phyloP scores from a whole-genome alignment of 768 basidiomycete species.

The Psilocybe azurescens region DNA sequence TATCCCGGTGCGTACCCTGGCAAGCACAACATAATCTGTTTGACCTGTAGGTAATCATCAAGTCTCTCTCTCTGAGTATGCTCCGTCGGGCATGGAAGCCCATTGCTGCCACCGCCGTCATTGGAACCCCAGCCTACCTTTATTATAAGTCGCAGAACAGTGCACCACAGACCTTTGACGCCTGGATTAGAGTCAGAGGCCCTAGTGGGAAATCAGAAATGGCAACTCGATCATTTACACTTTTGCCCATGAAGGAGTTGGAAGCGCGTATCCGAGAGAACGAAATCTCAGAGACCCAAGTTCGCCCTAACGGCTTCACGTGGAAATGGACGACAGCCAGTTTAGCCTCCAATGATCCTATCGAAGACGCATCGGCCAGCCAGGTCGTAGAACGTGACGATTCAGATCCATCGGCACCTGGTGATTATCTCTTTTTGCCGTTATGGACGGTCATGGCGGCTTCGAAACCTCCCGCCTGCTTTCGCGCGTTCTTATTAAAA shows the following conservation, averaged over 20 bases:
- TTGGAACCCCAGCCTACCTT: constrained; percentile 64
- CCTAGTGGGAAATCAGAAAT: constrained; percentile 66
- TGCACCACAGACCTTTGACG: constrained; percentile 59
- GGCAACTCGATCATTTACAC: constrained; percentile 54
- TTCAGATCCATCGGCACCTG: constrained; percentile 61
- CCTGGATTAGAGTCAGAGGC: constrained; percentile 57
- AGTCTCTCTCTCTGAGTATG: constrained; percentile 43
- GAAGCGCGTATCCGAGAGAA: constrained; percentile 64
- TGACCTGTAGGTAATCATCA: not conserved
- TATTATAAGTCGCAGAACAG: constrained; percentile 51
- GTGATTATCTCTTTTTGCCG: constrained; percentile 85
- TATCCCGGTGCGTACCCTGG: not conserved
- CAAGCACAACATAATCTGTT: not conserved
- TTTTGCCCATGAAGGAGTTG: constrained; percentile 59
- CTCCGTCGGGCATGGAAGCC: constrained; percentile 74
- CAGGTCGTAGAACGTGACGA: constrained; percentile 70
- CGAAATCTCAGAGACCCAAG: constrained; percentile 48
- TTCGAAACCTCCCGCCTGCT: constrained; percentile 84
- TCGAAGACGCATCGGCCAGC: constrained; percentile 87
- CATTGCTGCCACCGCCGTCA: constrained; percentile 55
- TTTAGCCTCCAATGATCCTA: constrained; percentile 85
- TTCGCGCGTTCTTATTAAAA: constrained; percentile 82
- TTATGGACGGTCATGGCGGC: constrained; percentile 93
- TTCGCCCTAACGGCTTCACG: constrained; percentile 56
- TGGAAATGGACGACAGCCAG: constrained; percentile 84